Evolutionary conservation across 2,329 filamentous ascomycete genomes (phyloP), one percentile per base, ranked within the genome.

Genomic region (Ophiostoma piceae): DNA sequence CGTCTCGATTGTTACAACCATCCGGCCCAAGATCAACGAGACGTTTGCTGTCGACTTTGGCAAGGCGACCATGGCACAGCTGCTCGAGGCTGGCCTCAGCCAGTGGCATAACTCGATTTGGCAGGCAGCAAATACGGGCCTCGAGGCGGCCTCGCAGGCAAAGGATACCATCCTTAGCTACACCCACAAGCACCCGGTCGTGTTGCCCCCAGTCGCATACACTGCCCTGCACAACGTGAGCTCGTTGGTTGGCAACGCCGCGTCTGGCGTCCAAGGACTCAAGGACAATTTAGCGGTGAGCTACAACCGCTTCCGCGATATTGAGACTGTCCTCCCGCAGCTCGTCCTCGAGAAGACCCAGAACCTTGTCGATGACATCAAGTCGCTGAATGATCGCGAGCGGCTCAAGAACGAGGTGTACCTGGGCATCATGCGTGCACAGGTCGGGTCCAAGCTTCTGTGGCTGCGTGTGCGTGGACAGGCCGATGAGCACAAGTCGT

Each of bases 1-100:
- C 68, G 80, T 90, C 64, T 83, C 84, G 1, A 82, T 90, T 47
- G 80, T 84, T 69, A 87, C 87, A 0, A 85, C 82, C 16, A 85
- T 82, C 69, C 85, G 84, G 72, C 88, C 88, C 32, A 85, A 83
- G 76, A 81, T 89, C 72, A 85, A 85, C 74, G 86, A 89, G 78
- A 84, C 84, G 0, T 86, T 89, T 76, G 82, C 83, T 54, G 78
- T 90, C 39, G 84, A 88, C 75, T 87, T 90, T 76, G 85, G 86
- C 66, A 83, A 79, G 75, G 79, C 81, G 29, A 77, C 81, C 19
- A 76, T 85, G 60, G 79, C 78, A 14, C 80, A 82, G 54, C 81
- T 80, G 16, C 72, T 84, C 6, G 82, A 84, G 69, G 79, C 78
- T 8, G 81, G 62, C 9, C 19, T 65, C 62, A 39, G 80, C n/a